These are phyloP conservation scores for Hibiscus mutabilis DNA, from an alignment of 345 rosid species.

Conservation along the genomic window DNA sequence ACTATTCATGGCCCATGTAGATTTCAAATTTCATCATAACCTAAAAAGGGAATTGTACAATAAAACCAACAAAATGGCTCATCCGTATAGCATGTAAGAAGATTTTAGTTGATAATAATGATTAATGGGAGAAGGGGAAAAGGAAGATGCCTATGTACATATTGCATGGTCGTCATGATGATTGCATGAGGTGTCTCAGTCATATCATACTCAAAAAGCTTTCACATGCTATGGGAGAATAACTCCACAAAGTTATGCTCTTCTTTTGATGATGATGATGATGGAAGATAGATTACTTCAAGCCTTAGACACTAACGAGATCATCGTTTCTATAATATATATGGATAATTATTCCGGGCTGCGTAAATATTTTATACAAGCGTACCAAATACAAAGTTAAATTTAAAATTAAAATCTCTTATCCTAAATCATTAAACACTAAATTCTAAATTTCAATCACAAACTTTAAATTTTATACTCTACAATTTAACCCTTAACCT, in stretches of 20 bases:
- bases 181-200: neutral
- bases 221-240: neutral
- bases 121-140: neutral
- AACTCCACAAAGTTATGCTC: constrained; percentile 3
- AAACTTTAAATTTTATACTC: no score
- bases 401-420: no score
- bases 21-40: neutral
- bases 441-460: no score
- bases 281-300: neutral
- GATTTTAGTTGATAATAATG: neutral
- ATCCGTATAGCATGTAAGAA: no score
- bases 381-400: no score
- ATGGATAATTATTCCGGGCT: no score
- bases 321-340: neutral
- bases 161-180: neutral
- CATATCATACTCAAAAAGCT: neutral
- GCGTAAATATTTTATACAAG: no score
- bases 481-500: no score
- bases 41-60: constrained; percentile 3
- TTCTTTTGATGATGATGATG: constrained; percentile 2
- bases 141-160: neutral
- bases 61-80: neutral
- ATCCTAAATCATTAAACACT: no score
- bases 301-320: neutral
- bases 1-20: neutral